Evolutionary conservation across 2,329 filamentous ascomycete species (phyloP), one percentile per base, ranked within the genome.

Genomic region (Drechslerella dactyloides): DNA sequence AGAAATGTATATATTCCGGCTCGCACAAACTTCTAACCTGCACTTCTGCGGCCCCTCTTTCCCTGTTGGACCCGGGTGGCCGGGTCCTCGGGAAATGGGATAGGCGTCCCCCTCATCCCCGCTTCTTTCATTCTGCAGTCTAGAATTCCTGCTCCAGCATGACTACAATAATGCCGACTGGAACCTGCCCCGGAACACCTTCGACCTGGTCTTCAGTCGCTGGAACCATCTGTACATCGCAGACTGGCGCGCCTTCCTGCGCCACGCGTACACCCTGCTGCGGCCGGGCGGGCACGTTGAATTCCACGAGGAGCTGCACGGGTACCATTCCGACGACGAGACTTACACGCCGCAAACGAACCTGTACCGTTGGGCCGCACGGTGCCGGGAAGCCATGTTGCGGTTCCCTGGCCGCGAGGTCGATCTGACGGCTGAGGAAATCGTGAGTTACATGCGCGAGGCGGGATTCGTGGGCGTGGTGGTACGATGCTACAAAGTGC

Each of bases 221-320:
- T 70, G 66, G 66, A 70, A 70, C 46, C 66, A 70, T 23, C 50
- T 70, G n/a, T 70, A 64, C 48, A 70, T 70, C 24, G 54, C 52
- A 50, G 48, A 70, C 66, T 70, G 66, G 66, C 66, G 59, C 59
- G 54, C 10, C 55, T 70, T 70, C 42, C 55, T 70, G 40, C 66
- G 50, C 51, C 59, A 70, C 40, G 66, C 66, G 54, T 74, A 64
- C 75, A 79, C 81, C 40, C 85, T 84, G 66, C 78, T 86, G 40
- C 84, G 83, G 65, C 85, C 85, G 0, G 85, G 85, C 46, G 85
- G 84, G 13, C 86, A 83, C 82, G 81, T 86, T 46, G 84, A 86
- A 76, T 76, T 86, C 5, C 77, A 84, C 50, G 85, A 86, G 57
- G 60, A 66, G 33, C 52, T 66, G 7, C 42, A 65, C 37, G 61